Evolutionary conservation across 176 grass and related monocot genomes (phyloP).

Genomic region (Carex pumila): DNA sequence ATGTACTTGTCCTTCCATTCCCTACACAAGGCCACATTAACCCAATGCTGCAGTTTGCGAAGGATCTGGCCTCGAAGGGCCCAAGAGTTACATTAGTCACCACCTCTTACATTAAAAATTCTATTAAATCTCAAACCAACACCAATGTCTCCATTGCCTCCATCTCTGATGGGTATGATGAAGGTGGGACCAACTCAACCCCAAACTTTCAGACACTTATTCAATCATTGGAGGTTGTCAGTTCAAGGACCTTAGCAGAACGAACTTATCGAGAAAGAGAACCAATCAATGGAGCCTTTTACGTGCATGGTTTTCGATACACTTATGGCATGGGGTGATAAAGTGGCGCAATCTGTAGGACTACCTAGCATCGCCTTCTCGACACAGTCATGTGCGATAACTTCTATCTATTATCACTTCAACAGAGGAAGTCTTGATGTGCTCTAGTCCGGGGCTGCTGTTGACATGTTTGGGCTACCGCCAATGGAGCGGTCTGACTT

Average conservation of each 20-base stretch:
- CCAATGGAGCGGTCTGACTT: slow-evolving; percentile 53
- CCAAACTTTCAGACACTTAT: slow-evolving; percentile 28
- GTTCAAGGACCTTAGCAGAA: slow-evolving; percentile 23
- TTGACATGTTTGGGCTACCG: slow-evolving; percentile 20
- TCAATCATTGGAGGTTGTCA: background rate
- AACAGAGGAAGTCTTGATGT: slow-evolving; percentile 13
- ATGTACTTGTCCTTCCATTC: slow-evolving; percentile 52
- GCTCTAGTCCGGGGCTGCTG: background rate
- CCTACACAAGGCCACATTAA: slow-evolving; percentile 66
- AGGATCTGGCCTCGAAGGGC: slow-evolving; percentile 39
- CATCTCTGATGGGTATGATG: slow-evolving; percentile 64
- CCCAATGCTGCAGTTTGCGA: slow-evolving; percentile 62
- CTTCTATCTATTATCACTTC: slow-evolving; percentile 52
- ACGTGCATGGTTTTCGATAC: slow-evolving; percentile 57
- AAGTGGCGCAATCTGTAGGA: slow-evolving; percentile 6
- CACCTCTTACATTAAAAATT: slow-evolving; percentile 42
- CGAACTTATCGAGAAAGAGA: slow-evolving; percentile 29
- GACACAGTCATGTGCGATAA: slow-evolving; percentile 54
- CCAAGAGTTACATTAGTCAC: slow-evolving; percentile 31
- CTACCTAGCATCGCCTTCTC: slow-evolving; percentile 28
- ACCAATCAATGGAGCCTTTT: background rate
- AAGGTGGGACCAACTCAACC: slow-evolving; percentile 38
- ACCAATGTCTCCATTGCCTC: slow-evolving; percentile 23
- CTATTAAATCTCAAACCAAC: slow-evolving; percentile 5
- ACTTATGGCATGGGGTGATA: slow-evolving; percentile 30